Evolutionary conservation across 2,329 filamentous ascomycete genomes (phyloP).

Genomic region (Sclerotinia glacialis): DNA sequence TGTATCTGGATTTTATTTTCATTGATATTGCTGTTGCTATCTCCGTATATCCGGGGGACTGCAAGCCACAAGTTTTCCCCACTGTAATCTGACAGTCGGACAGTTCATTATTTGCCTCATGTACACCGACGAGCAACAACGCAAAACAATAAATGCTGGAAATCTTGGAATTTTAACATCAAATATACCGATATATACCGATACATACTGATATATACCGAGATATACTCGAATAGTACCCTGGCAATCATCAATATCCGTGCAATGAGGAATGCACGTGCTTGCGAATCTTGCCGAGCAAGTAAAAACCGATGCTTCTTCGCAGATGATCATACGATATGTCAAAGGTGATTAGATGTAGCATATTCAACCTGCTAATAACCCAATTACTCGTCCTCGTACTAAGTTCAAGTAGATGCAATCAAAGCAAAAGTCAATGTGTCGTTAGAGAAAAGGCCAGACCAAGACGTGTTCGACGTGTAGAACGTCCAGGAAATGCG

Average conservation of each 20-base stretch:
- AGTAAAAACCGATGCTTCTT: constrained; percentile 37
- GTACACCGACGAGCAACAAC: constrained; percentile 9
- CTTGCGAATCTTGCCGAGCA: constrained; percentile 37
- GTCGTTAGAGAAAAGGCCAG: constrained; percentile 36
- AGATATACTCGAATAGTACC: background rate
- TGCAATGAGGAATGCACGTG: constrained; percentile 35
- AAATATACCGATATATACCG: background rate
- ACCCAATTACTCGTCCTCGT: background rate
- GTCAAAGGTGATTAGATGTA: constrained; percentile 27
- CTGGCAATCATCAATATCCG: background rate
- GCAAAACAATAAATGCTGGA: background rate
- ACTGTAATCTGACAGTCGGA: constrained; percentile 5
- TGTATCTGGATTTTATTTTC: background rate
- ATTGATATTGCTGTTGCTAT: background rate
- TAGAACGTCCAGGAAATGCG: constrained; percentile 6
- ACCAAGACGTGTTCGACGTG: constrained; percentile 31
- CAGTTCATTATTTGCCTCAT: background rate
- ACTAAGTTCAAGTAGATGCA: constrained; percentile 27
- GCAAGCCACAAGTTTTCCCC: constrained; percentile 5
- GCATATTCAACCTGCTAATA: background rate
- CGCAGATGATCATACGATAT: constrained; percentile 26
- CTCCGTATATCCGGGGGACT: constrained; percentile 13
- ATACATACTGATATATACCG: no score
- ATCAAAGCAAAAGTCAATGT: constrained; percentile 32
- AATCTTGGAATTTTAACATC: background rate